A percentile compares a stretch with the other conserved stretches of the same genome.
These are phyloP conservation scores for Piromyces finnis DNA, from an alignment of 192 early-diverging fungal species.

Conservation along the genomic window DNA sequence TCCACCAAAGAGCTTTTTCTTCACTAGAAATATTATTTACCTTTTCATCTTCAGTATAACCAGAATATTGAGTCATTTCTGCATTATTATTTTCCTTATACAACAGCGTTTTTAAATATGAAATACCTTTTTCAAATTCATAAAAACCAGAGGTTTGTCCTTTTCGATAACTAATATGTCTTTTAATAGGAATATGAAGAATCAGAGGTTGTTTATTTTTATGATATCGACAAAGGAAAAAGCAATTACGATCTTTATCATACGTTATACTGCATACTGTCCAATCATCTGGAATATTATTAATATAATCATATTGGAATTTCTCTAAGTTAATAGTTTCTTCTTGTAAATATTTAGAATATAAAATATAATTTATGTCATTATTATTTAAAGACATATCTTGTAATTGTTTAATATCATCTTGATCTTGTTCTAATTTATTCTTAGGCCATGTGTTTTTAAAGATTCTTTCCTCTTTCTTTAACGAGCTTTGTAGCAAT, in stretches of 20 bases:
- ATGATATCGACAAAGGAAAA: constrained; percentile 52
- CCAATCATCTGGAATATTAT: constrained; percentile 49
- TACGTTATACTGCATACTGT: constrained; percentile 60
- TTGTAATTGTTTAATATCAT: not conserved
- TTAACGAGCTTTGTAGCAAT: not conserved
- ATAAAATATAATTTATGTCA: not conserved
- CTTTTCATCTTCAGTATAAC: not conserved
- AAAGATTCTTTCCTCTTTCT: not conserved
- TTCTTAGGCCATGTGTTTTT: not conserved
- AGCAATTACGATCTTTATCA: constrained; percentile 36
- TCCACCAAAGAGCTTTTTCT: constrained; percentile 75
- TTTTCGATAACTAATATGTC: constrained; percentile 19
- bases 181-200: constrained; percentile 52
- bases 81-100: constrained; percentile 28
- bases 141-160: not conserved
- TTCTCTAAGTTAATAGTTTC: constrained; percentile 7
- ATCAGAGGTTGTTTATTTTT: constrained; percentile 26
- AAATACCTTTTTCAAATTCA: constrained; percentile 24
- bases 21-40: constrained; percentile 8
- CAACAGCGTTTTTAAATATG: constrained; percentile 50
- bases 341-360: constrained; percentile 6
- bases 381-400: not conserved
- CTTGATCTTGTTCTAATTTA: not conserved
- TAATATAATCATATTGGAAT: constrained; percentile 27
- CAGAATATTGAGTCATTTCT: constrained; percentile 3